Evolutionary conservation across 768 basidiomycete genomes (phyloP).

Genomic region (Lentinula lateritia): DNA sequence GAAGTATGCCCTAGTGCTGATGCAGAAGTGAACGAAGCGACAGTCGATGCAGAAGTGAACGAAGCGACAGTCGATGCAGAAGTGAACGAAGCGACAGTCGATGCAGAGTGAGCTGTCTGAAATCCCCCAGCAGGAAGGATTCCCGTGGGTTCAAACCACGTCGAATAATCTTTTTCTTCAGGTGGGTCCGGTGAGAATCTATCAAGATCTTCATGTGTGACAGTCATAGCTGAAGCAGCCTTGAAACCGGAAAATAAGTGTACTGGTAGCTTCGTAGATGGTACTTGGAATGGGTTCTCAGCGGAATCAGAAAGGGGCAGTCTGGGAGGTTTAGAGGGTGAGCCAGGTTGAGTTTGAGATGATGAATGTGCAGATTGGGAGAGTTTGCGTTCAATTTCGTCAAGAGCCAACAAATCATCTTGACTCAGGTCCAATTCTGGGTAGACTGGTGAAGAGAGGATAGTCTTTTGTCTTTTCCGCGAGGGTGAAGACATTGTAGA

Average conservation of each 20-base stretch:
- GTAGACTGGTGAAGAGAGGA: slow-evolving; percentile 52
- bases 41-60: slow-evolving; percentile 1
- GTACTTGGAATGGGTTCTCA: slow-evolving; percentile 36
- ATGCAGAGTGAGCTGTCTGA: slow-evolving; percentile 24
- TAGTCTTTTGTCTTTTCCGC: slow-evolving; percentile 56
- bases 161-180: slow-evolving; percentile 34
- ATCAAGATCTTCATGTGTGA: slow-evolving; percentile 9
- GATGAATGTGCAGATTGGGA: slow-evolving; percentile 25
- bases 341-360: slow-evolving; percentile 5
- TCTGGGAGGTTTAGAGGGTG: slow-evolving; percentile 17
- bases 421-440: slow-evolving; percentile 36
- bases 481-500: slow-evolving; percentile 37
- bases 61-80: slow-evolving; percentile 4
- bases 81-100: background rate
- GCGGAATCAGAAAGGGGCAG: slow-evolving; percentile 19
- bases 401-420: slow-evolving; percentile 50
- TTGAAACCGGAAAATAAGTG: slow-evolving; percentile 21
- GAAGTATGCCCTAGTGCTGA: background rate
- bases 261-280: background rate
- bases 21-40: background rate
- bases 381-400: slow-evolving; percentile 41
- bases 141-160: slow-evolving; percentile 43
- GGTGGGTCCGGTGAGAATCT: slow-evolving; percentile 36
- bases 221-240: slow-evolving; percentile 13
- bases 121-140: slow-evolving; percentile 25